Conservation (phyloP, 2,329 filamentous ascomycete species). For the Kalaharituber pfeilii region DNA sequence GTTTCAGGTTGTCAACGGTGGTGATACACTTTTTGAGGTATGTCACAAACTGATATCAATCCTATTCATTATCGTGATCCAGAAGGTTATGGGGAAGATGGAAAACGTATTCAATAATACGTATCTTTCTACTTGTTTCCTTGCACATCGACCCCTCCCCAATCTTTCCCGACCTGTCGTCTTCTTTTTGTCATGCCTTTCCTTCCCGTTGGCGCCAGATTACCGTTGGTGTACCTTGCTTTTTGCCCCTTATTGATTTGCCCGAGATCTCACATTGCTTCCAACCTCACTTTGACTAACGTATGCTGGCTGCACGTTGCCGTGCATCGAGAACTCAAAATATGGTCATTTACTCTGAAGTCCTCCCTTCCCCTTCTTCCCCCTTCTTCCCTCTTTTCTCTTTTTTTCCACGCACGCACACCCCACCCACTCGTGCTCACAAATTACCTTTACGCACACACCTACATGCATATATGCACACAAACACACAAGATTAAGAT, state of each 20-base stretch:
- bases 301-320: background rate
- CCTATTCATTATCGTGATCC: too few relatives aligned
- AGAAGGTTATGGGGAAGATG: too few relatives aligned
- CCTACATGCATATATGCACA: too few relatives aligned
- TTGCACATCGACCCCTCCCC: too few relatives aligned
- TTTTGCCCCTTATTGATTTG: background rate
- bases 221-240: background rate
- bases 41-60: too few relatives aligned
- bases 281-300: background rate
- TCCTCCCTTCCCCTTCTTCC: too few relatives aligned
- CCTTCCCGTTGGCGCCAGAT: background rate
- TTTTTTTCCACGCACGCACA: background rate
- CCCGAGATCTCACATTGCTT: constrained; percentile 2
- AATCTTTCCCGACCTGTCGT: background rate
- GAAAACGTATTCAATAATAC: too few relatives aligned
- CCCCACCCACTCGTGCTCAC: background rate
- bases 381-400: too few relatives aligned
- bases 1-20: constrained; percentile 78
- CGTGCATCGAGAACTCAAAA: constrained; percentile 4
- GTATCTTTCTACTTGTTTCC: too few relatives aligned
- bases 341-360: too few relatives aligned
- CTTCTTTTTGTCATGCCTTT: background rate
- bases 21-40: constrained; percentile 28
- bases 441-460: too few relatives aligned
- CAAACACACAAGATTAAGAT: too few relatives aligned